Evolutionary conservation across 805 yeast genomes (phyloP).

Genomic region (Cyberlindnera petersonii): DNA sequence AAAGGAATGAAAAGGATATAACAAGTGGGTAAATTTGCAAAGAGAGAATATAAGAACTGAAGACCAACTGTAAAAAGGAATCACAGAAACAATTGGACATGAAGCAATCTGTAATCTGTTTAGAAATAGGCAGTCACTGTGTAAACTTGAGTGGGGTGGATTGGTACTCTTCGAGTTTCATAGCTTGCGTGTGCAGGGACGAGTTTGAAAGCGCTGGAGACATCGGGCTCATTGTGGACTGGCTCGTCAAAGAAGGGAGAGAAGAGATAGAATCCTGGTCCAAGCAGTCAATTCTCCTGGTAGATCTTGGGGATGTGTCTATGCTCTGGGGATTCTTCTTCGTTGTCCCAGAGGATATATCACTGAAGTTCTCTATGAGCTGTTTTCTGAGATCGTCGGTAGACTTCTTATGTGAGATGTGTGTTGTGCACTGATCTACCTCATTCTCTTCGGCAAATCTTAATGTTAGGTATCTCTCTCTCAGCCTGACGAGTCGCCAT

Average conservation of each 20-base stretch:
- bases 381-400: constrained; percentile 14
- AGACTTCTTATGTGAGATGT: constrained; percentile 10
- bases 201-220: constrained; percentile 3
- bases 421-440: not conserved
- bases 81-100: not conserved
- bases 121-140: not conserved
- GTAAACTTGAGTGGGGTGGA: constrained; percentile 5
- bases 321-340: constrained; percentile 4
- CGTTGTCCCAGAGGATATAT: not conserved
- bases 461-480: constrained; percentile 20
- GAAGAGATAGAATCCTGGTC: constrained; percentile 9
- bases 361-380: constrained; percentile 10
- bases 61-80: too few relatives aligned
- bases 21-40: too few relatives aligned
- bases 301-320: not conserved
- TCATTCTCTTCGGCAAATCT: constrained; percentile 12
- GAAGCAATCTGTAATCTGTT: too few relatives aligned
- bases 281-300: not conserved
- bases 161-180: constrained; percentile 5
- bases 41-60: too few relatives aligned
- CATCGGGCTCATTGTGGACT: constrained; percentile 11
- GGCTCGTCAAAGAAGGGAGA: constrained; percentile 6
- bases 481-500: constrained; percentile 22
- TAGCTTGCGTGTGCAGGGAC: constrained; percentile 1
- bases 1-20: too few relatives aligned